Base-by-base conservation (phyloP, 805 yeast genomes). In the Cyberlindnera sargentensis region DNA sequence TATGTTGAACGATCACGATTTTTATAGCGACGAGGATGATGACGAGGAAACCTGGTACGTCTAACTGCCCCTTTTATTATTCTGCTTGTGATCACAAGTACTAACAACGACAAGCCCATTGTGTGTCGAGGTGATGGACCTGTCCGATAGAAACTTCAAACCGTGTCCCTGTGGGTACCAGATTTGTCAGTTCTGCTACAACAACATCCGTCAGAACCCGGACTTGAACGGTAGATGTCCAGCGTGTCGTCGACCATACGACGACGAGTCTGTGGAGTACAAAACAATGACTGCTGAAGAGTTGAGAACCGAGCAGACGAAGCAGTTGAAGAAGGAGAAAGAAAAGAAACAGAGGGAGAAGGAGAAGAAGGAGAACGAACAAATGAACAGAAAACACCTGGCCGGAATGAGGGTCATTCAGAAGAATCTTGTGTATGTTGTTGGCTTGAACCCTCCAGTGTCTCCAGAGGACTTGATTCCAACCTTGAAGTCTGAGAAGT, bases 91-190 rank as follows among this genome's bases (percentile, higher is more conserved):
- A 35, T 7, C 20, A 37, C 24, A 5, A 23, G 32, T 27, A 34
- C 38, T 40, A 40, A 41, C 42, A 61, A 58, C 41, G 58, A 55
- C 7, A 35, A 70, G 96, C 67, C 99, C 99, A 44, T 76, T 93
- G 50, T 93, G 99, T 70, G 91, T 90, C 59, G 99, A 93, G 66
- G 97, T 93, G 62, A 82, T 93, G 89, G 99, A 93, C 65, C 80
- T 91, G 39, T 84, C 95, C 15, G 99, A 93, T 66, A 88, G 85
- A 60, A 87, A 89, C 68, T 93, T 93, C 73, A 88, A 84, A 64
- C 99, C 99, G n/a, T 93, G 99, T 71, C 98, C 98, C 1, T 93
- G 99, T 69, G 99, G 99, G 20, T 93, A 93, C 60, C 97, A 95
- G 63, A 86, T 93, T 46, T 93, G 99, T 64, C 98, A 91, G 72